phyloP scores from a whole-genome alignment of 2,329 filamentous ascomycete species.

The Colletotrichum eleusines region DNA sequence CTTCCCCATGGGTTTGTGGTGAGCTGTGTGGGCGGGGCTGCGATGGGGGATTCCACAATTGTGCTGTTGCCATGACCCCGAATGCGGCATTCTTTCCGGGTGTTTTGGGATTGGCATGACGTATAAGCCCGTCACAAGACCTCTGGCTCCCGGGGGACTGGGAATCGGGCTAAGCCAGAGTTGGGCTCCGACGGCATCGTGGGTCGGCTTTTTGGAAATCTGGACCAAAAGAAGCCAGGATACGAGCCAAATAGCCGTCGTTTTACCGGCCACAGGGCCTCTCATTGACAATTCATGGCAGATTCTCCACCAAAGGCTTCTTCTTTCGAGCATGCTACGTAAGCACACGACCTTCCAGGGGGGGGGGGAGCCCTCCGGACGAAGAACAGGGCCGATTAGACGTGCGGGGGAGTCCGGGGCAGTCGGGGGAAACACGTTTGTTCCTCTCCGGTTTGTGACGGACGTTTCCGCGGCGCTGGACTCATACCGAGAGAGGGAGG shows the following conservation, averaged over 20 bases:
- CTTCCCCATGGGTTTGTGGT: constrained; percentile 31
- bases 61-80: neutral
- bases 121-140: constrained; percentile 27
- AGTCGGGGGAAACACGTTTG: neutral
- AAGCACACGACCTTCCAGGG: neutral
- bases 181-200: constrained; percentile 7
- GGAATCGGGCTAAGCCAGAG: neutral
- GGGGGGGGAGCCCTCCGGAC: neutral
- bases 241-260: constrained; percentile 17
- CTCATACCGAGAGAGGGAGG: too few species aligned
- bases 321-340: neutral
- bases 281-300: neutral
- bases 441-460: constrained; percentile 32
- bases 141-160: neutral
- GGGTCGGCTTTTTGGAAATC: neutral
- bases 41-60: constrained; percentile 9
- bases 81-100: constrained; percentile 19
- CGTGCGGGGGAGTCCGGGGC: constrained; percentile 35
- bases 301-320: neutral
- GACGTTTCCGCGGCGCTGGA: constrained; percentile 26
- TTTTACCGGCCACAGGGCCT: constrained; percentile 30
- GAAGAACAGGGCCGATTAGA: constrained; percentile 39
- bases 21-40: neutral
- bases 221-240: constrained; percentile 11
- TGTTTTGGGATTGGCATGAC: constrained; percentile 25